These are phyloP conservation scores for Rhodofomes roseus DNA, from an alignment of 1,284 basidiomycete species.

Conservation along the genomic window DNA sequence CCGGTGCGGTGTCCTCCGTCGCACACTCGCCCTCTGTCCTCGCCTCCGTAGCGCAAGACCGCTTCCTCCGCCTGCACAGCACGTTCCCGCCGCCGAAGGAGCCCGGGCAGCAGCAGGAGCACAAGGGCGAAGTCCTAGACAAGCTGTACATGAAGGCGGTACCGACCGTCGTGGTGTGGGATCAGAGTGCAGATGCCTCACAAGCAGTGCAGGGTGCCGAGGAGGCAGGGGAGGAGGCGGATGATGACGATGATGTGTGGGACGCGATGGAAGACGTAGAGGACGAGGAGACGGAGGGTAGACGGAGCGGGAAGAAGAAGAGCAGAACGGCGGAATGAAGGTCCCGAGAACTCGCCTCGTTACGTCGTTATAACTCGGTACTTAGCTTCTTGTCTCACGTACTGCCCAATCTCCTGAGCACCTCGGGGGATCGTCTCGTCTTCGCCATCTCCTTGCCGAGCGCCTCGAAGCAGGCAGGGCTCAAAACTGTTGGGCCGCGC, in stretches of 20 bases:
- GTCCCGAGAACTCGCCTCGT: background rate
- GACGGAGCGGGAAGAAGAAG: conserved; percentile 19
- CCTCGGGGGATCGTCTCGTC: background rate
- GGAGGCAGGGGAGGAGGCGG: conserved; percentile 33
- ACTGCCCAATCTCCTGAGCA: background rate
- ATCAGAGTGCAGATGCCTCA: conserved; percentile 43
- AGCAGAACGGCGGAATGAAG: conserved; percentile 4
- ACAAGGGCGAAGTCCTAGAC: conserved; percentile 64
- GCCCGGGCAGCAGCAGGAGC: conserved; percentile 50
- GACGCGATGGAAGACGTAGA: conserved; percentile 32
- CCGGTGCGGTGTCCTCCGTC: conserved; percentile 65
- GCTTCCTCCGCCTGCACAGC: conserved; percentile 73
- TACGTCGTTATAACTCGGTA: background rate
- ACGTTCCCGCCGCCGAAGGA: conserved; percentile 51
- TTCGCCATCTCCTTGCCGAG: background rate
- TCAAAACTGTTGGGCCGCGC: too few species aligned
- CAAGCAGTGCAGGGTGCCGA: conserved; percentile 26
- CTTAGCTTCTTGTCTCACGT: too few species aligned
- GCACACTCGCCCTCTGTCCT: conserved; percentile 50
- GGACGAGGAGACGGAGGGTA: conserved; percentile 25
- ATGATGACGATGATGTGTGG: conserved; percentile 46
- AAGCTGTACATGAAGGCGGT: conserved; percentile 66
- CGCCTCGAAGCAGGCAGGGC: background rate
- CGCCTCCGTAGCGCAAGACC: conserved; percentile 62
- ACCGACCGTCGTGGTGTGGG: conserved; percentile 63